These are phyloP conservation scores for Scedosporium apiospermum DNA, from an alignment of 2,329 filamentous ascomycete species.

Conservation along the genomic window DNA sequence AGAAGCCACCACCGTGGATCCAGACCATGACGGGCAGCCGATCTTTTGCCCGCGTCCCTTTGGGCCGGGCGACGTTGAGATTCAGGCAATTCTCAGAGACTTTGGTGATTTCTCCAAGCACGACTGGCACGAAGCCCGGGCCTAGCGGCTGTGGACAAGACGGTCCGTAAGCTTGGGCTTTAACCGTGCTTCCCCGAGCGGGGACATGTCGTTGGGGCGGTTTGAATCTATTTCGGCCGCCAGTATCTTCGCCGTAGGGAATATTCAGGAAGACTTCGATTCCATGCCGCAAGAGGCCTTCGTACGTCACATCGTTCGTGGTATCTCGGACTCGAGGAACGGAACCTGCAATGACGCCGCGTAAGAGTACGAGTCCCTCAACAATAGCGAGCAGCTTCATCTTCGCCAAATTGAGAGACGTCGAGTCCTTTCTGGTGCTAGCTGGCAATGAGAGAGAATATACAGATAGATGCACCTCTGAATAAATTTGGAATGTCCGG, in stretches of 20 bases:
- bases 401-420: too few species aligned
- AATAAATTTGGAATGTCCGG: too few species aligned
- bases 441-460: too few species aligned
- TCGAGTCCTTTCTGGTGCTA: too few species aligned
- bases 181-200: conserved; percentile 20
- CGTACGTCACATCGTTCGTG: conserved; percentile 24
- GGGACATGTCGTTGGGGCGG: conserved; percentile 27
- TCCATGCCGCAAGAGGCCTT: conserved; percentile 30
- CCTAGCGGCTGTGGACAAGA: conserved; percentile 33
- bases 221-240: conserved; percentile 34
- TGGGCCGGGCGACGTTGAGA: conserved; percentile 23
- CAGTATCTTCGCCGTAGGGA: conserved; percentile 35
- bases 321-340: conserved; percentile 9
- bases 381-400: not conserved
- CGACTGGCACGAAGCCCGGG: conserved; percentile 17
- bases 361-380: not conserved
- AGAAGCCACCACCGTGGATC: conserved; percentile 46
- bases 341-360: not conserved
- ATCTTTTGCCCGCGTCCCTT: conserved; percentile 8
- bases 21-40: conserved; percentile 47
- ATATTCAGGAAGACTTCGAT: conserved; percentile 39
- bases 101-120: conserved; percentile 25
- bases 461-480: too few species aligned
- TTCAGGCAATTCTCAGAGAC: conserved; percentile 27
- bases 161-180: conserved; percentile 29